A percentile compares a stretch with the other conserved stretches of the same genome.
These are phyloP conservation scores for Dentipellis fragilis DNA, from an alignment of 768 basidiomycete genomes.

Conservation along the genomic window DNA sequence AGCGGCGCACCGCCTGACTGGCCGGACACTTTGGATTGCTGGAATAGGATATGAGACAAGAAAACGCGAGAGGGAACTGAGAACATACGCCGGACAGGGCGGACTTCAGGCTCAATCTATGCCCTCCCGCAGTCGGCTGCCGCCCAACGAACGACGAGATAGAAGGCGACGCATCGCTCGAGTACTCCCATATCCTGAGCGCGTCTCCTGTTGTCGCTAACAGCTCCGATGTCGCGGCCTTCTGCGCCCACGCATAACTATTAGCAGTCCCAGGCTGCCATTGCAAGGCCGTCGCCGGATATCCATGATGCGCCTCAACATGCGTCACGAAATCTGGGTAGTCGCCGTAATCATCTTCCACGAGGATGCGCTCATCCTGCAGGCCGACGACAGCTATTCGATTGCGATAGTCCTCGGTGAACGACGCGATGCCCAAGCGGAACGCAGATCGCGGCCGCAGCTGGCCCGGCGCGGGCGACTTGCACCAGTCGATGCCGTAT, in stretches of 20 bases:
- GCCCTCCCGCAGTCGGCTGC: conserved; percentile 42
- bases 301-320: conserved; percentile 77
- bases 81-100: conserved; percentile 70
- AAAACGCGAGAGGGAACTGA: not conserved
- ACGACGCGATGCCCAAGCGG: conserved; percentile 79
- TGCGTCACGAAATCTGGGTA: conserved; percentile 83
- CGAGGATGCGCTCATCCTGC: conserved; percentile 80
- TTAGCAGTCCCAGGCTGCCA: conserved; percentile 80
- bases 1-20: conserved; percentile 80
- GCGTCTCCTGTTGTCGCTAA: conserved; percentile 94
- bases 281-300: conserved; percentile 87
- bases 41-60: not conserved
- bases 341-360: conserved; percentile 74
- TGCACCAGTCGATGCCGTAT: conserved; percentile 83
- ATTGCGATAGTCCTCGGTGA: conserved; percentile 77
- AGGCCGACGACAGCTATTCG: conserved; percentile 71
- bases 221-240: conserved; percentile 60
- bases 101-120: conserved; percentile 63
- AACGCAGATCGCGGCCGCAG: conserved; percentile 67
- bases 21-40: conserved; percentile 88
- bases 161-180: conserved; percentile 48
- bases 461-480: conserved; percentile 63
- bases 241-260: conserved; percentile 59
- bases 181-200: conserved; percentile 85
- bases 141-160: conserved; percentile 65